A percentile compares a stretch with the other conserved stretches of the same genome.
Conservation (phyloP, 2,329 filamentous ascomycete genomes). For the Coniochaeta prunicola region DNA sequence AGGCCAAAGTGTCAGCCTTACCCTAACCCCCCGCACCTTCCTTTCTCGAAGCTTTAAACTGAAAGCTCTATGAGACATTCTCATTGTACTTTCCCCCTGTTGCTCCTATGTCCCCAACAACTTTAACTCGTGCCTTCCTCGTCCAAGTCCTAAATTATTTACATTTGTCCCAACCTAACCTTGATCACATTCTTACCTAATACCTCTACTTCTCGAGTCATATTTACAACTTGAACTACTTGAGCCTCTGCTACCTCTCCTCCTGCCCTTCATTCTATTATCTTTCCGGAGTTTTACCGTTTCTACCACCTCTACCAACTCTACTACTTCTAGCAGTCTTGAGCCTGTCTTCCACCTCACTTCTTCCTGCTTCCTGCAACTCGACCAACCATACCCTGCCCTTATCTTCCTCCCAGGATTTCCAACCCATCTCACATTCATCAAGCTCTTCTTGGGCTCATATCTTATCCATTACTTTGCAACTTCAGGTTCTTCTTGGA, state of each 20-base stretch:
- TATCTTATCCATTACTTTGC: background rate
- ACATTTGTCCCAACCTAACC: background rate
- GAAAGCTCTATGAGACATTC: background rate
- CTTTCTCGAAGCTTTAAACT: background rate
- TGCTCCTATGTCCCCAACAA: background rate
- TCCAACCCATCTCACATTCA: background rate
- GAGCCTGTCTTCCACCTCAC: too few species aligned
- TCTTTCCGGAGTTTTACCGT: too few species aligned
- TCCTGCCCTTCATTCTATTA: too few species aligned
- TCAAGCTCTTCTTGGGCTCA: background rate
- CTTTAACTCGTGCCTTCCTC: background rate
- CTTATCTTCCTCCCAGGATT: background rate
- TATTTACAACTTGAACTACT: too few species aligned
- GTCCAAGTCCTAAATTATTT: background rate
- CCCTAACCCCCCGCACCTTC: background rate
- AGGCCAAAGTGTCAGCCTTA: background rate
- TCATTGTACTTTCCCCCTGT: background rate
- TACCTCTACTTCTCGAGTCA: background rate
- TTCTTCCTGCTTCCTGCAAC: background rate
- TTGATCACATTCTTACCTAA: background rate
- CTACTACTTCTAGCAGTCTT: too few species aligned
- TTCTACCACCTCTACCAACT: background rate
- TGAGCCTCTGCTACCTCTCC: too few species aligned
- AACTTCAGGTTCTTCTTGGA: background rate
- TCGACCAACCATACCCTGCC: background rate